A percentile compares a stretch with the other conserved stretches of the same genome.
These are phyloP conservation scores for Moricandia moricandioides DNA, from an alignment of 345 rosid genomes.

Conservation along the genomic window DNA sequence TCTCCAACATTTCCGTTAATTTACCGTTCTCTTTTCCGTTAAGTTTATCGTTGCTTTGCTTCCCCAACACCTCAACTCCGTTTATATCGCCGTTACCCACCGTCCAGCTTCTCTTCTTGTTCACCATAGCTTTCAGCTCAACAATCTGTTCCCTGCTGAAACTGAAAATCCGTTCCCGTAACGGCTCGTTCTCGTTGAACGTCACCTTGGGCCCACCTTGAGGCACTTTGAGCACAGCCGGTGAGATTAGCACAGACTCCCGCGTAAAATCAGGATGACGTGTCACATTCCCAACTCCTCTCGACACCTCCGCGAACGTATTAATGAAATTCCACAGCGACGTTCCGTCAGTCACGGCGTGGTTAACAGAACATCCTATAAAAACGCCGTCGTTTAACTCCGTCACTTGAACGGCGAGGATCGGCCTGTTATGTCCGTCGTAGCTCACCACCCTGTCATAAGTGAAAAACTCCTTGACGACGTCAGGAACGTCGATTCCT, in stretches of 20 bases:
- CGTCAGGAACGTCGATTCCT: slow-evolving; percentile 55
- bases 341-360: slow-evolving; percentile 81
- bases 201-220: slow-evolving; percentile 74
- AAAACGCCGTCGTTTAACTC: slow-evolving; percentile 74
- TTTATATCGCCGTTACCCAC: slow-evolving; percentile 9
- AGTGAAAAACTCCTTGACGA: slow-evolving; percentile 54
- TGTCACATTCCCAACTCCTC: slow-evolving; percentile 43
- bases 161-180: slow-evolving; percentile 80
- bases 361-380: slow-evolving; percentile 72
- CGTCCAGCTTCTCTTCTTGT: slow-evolving; percentile 29
- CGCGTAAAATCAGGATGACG: slow-evolving; percentile 65
- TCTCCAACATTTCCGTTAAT: slow-evolving; percentile 40
- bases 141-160: slow-evolving; percentile 70
- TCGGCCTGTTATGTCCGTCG: slow-evolving; percentile 63
- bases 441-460: slow-evolving; percentile 66
- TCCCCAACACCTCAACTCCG: slow-evolving; percentile 57
- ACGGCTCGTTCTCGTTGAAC: slow-evolving; percentile 60
- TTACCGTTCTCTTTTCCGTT: slow-evolving; percentile 37
- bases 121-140: slow-evolving; percentile 62
- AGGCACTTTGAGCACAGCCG: slow-evolving; percentile 62
- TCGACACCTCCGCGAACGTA: slow-evolving; percentile 67
- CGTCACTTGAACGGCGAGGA: slow-evolving; percentile 84
- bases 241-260: slow-evolving; percentile 59
- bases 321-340: slow-evolving; percentile 97
- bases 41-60: slow-evolving; percentile 56